phyloP scores from a whole-genome alignment of 192 early-diverging fungal genomes.

The Entomortierella chlamydospora region DNA sequence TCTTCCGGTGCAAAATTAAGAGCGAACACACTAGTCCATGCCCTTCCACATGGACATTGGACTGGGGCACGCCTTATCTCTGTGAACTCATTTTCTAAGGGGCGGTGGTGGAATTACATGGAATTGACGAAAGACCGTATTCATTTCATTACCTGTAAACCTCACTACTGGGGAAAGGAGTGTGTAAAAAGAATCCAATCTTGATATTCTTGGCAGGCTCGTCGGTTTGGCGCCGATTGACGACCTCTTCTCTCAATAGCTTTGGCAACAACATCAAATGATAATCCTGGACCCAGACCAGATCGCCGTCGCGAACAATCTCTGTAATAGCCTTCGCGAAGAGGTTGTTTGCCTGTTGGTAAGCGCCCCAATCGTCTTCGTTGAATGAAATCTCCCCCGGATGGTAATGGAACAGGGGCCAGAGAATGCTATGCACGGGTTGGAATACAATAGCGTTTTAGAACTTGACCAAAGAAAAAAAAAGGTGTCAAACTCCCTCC shows the following conservation, averaged over 20 bases:
- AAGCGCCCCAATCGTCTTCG: constrained; percentile 94
- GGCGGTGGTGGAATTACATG: neutral
- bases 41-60: neutral
- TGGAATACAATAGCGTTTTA: neutral
- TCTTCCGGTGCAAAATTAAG: neutral
- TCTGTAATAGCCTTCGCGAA: constrained; percentile 93
- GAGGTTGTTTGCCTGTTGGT: constrained; percentile 89
- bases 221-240: constrained; percentile 28
- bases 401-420: constrained; percentile 99
- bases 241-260: constrained; percentile 80
- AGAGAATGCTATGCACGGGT: constrained; percentile 79
- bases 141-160: constrained; percentile 90
- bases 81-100: neutral
- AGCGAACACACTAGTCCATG: neutral
- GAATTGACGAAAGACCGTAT: neutral
- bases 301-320: constrained; percentile 88
- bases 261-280: constrained; percentile 97
- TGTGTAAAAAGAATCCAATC: constrained; percentile 99
- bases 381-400: constrained; percentile 98
- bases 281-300: constrained; percentile 96
- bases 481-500: too few species aligned
- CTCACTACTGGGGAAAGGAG: constrained; percentile 96
- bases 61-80: neutral
- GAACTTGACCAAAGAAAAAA: neutral
- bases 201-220: constrained; percentile 78